phyloP scores from a whole-genome alignment of 768 basidiomycete species.

The Suillus subaureus region DNA sequence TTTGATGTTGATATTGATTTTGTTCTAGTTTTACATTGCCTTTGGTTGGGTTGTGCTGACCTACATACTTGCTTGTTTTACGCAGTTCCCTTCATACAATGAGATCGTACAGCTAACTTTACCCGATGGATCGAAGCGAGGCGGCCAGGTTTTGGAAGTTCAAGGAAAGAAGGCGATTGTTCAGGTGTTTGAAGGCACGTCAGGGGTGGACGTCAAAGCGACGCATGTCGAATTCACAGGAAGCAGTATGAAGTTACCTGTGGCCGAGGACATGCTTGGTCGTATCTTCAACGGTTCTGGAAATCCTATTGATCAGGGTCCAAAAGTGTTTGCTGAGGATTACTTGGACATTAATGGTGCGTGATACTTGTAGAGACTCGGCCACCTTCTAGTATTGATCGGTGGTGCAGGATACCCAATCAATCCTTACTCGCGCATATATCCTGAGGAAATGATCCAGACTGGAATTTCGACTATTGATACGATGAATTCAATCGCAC shows the following conservation, averaged over 20 bases:
- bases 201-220: slow-evolving; percentile 95
- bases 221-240: slow-evolving; percentile 99
- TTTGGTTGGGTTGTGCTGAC: slow-evolving; percentile 18
- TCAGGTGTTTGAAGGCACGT: slow-evolving; percentile 98
- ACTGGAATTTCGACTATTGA: slow-evolving; percentile 99
- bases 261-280: slow-evolving; percentile 98
- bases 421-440: slow-evolving; percentile 97
- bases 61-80: slow-evolving; percentile 8
- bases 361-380: slow-evolving; percentile 25
- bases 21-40: neutral
- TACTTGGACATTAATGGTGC: slow-evolving; percentile 98
- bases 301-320: slow-evolving; percentile 97
- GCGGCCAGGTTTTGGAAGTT: slow-evolving; percentile 97
- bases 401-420: slow-evolving; percentile 83
- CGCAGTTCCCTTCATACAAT: slow-evolving; percentile 94
- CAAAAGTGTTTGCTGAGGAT: slow-evolving; percentile 99
- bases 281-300: slow-evolving; percentile 99
- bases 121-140: slow-evolving; percentile 92
- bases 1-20: slow-evolving; percentile 1
- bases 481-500: slow-evolving; percentile 98
- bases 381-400: slow-evolving; percentile 14
- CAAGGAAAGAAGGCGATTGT: slow-evolving; percentile 99
- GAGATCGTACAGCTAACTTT: slow-evolving; percentile 96
- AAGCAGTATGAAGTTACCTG: slow-evolving; percentile 97
- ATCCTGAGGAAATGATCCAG: slow-evolving; percentile 99